phyloP scores from a whole-genome alignment of 2,329 filamentous ascomycete genomes.

The Diaporthe humulicola region DNA sequence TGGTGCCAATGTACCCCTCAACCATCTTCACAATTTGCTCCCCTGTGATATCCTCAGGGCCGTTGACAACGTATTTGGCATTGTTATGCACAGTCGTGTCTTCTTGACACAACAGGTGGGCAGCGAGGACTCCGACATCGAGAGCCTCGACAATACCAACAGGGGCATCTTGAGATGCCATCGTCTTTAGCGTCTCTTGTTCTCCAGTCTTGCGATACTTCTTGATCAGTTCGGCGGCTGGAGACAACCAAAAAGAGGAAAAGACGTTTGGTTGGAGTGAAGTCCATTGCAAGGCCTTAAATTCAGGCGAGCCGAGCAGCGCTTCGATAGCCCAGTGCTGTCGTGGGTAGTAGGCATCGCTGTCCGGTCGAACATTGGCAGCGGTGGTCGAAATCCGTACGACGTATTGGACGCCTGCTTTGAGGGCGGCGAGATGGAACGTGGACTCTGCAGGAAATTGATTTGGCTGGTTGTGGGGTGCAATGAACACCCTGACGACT shows the following conservation, averaged over 20 bases:
- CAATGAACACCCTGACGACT: conserved; percentile 55
- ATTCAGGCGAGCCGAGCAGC: conserved; percentile 12
- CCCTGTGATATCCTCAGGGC: conserved; percentile 7
- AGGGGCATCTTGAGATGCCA: conserved; percentile 1
- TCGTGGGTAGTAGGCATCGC: conserved; percentile 2
- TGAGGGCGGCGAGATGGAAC: background rate
- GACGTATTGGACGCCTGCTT: conserved; percentile 1
- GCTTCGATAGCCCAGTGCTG: conserved; percentile 13
- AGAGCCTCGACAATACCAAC: conserved; percentile 8
- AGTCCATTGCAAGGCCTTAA: background rate
- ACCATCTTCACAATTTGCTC: conserved; percentile 3
- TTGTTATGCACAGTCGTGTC: background rate
- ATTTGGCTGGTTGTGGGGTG: conserved; percentile 51
- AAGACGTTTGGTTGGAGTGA: background rate
- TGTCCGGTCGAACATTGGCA: background rate
- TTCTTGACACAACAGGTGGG: background rate
- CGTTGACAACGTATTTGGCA: background rate
- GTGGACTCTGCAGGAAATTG: conserved; percentile 47
- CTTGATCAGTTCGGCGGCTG: conserved; percentile 1
- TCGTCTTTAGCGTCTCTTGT: background rate
- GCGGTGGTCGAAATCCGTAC: background rate
- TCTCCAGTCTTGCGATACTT: background rate
- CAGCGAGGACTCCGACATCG: conserved; percentile 8
- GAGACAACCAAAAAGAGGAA: background rate
- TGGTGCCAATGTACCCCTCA: background rate